Evolutionary conservation across 345 rosid species (phyloP).

Genomic region (Rhizophora mangle): DNA sequence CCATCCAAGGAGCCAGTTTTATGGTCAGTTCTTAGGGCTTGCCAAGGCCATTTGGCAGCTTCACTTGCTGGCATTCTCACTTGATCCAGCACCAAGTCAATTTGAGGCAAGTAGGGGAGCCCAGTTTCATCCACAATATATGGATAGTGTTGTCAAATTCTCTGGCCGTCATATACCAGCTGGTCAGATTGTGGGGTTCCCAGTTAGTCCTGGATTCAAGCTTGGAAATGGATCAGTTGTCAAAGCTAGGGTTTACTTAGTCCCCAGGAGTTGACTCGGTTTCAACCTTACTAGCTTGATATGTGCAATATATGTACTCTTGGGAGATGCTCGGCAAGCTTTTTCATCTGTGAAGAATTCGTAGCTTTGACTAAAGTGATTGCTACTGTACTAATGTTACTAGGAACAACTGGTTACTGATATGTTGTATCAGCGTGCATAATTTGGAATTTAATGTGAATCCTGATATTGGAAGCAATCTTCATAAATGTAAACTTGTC

Average conservation of each 20-base stretch:
- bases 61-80: slow-evolving; percentile 89
- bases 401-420: too few species aligned
- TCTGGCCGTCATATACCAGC: slow-evolving; percentile 57
- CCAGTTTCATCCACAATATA: slow-evolving; percentile 68
- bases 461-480: too few species aligned
- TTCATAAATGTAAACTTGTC: too few species aligned
- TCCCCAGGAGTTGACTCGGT: slow-evolving; percentile 37
- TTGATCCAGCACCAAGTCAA: slow-evolving; percentile 76
- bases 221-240: slow-evolving; percentile 67
- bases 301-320: neutral
- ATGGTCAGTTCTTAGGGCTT: slow-evolving; percentile 68
- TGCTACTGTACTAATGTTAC: too few species aligned
- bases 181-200: slow-evolving; percentile 76
- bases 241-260: slow-evolving; percentile 81
- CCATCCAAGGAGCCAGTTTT: slow-evolving; percentile 84
- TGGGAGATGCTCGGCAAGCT: neutral
- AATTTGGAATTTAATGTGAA: neutral
- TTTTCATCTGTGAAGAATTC: neutral
- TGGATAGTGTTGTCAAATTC: slow-evolving; percentile 79
- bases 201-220: slow-evolving; percentile 87
- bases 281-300: neutral
- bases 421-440: too few species aligned
- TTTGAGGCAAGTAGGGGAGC: slow-evolving; percentile 87
- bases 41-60: slow-evolving; percentile 91
- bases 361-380: neutral